These are phyloP conservation scores for Naganishia sp. DNA, from an alignment of 1,284 basidiomycete species.

Conservation along the genomic window DNA sequence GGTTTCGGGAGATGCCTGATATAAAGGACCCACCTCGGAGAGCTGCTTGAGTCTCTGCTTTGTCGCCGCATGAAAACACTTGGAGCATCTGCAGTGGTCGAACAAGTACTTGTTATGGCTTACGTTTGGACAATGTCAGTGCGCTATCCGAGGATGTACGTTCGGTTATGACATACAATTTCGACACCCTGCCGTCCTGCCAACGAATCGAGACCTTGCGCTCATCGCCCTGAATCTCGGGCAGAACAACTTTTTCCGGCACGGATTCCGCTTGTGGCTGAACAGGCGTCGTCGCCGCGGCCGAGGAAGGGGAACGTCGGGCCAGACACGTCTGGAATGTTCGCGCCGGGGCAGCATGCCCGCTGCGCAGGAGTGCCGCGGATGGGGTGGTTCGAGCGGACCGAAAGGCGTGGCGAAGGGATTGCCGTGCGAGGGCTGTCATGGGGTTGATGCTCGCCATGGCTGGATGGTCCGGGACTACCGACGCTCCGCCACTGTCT, in stretches of 20 bases:
- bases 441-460: neutral
- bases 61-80: slow-evolving; percentile 84
- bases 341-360: neutral
- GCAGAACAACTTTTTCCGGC: slow-evolving; percentile 6
- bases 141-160: too few species aligned
- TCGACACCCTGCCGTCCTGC: slow-evolving; percentile 25
- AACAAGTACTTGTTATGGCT: slow-evolving; percentile 68
- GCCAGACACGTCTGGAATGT: neutral
- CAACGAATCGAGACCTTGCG: slow-evolving; percentile 27
- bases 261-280: neutral
- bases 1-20: neutral
- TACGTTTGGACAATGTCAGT: neutral
- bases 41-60: slow-evolving; percentile 88
- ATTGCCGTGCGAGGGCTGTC: slow-evolving; percentile 6
- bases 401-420: neutral
- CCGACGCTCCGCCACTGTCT: neutral
- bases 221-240: neutral
- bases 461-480: neutral
- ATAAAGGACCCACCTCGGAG: slow-evolving; percentile 61
- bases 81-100: slow-evolving; percentile 84
- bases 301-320: too few species aligned
- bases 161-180: slow-evolving; percentile 9
- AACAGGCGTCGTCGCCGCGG: neutral
- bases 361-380: neutral
- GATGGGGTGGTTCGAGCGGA: neutral